These are phyloP conservation scores for Mycena vulgaris DNA, from an alignment of 768 basidiomycete genomes.

Conservation along the genomic window DNA sequence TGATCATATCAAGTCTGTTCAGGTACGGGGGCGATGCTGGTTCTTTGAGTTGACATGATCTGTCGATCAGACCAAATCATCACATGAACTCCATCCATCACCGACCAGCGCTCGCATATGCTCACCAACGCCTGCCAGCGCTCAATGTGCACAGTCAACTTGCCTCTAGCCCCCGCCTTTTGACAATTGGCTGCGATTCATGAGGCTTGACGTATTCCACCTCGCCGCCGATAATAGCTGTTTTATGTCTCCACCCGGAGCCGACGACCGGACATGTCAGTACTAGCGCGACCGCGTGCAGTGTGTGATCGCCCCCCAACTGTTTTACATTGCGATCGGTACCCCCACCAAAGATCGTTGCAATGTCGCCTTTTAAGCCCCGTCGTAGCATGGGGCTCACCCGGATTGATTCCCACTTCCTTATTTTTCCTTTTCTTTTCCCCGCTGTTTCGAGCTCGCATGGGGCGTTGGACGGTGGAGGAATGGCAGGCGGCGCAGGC, in stretches of 20 bases:
- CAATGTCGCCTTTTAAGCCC: background rate
- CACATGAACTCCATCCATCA: background rate
- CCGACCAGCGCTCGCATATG: too few species aligned
- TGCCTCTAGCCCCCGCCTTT: too few species aligned
- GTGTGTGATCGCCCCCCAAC: background rate
- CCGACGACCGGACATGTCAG: too few species aligned
- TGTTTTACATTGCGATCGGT: constrained; percentile 4
- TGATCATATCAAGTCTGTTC: too few species aligned
- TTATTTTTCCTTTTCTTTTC: background rate
- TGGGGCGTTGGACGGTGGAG: constrained; percentile 32
- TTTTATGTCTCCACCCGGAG: too few species aligned
- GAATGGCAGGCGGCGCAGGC: constrained; percentile 25
- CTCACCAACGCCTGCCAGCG: too few species aligned
- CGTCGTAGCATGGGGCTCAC: background rate
- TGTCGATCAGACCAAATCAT: background rate
- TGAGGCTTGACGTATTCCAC: too few species aligned
- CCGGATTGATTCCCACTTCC: constrained; percentile 28
- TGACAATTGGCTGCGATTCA: too few species aligned
- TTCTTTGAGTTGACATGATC: constrained; percentile 8
- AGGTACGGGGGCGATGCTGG: too few species aligned
- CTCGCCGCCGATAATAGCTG: too few species aligned
- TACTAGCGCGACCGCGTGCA: too few species aligned
- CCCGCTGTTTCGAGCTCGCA: constrained; percentile 3
- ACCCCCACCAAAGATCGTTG: background rate
- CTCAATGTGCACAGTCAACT: too few species aligned